A percentile compares a stretch with the other conserved stretches of the same genome.
Evolutionary conservation across 2,329 filamentous ascomycete species (phyloP).

Genomic region (Parastagonospora avenae): DNA sequence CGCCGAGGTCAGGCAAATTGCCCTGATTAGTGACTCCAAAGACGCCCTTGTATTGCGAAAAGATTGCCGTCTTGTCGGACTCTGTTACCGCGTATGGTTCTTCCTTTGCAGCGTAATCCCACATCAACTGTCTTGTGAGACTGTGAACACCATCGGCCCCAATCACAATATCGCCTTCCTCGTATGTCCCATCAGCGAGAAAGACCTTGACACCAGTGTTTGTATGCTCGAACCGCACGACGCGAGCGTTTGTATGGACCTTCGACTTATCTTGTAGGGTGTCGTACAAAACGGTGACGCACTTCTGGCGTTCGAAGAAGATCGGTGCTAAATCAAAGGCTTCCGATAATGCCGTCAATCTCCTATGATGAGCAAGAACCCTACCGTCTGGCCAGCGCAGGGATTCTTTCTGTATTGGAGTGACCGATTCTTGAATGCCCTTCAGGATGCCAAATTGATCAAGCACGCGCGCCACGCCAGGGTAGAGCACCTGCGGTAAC

Average conservation of each 20-base stretch:
- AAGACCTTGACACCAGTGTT: conserved; percentile 16
- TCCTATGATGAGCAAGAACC: neutral
- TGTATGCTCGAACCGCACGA: conserved; percentile 20
- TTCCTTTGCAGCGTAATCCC: conserved; percentile 18
- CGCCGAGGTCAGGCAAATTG: conserved; percentile 30
- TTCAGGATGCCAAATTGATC: conserved; percentile 29
- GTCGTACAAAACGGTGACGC: conserved; percentile 25
- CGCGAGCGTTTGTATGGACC: conserved; percentile 14
- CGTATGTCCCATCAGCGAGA: conserved; percentile 19
- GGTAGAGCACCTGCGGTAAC: conserved; percentile 19
- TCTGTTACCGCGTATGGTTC: conserved; percentile 10
- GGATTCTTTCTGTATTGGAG: conserved; percentile 11
- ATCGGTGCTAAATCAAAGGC: conserved; percentile 12
- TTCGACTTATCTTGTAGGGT: conserved; percentile 23
- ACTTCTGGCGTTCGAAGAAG: conserved; percentile 22
- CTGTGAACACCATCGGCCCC: conserved; percentile 34
- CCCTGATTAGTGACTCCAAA: conserved; percentile 17
- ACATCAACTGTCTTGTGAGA: conserved; percentile 25
- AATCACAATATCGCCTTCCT: conserved; percentile 27
- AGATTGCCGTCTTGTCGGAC: conserved; percentile 14
- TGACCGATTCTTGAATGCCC: conserved; percentile 8
- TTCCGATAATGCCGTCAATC: neutral
- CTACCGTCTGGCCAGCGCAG: conserved; percentile 21
- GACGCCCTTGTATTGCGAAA: conserved; percentile 19
- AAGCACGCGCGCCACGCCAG: conserved; percentile 23